Conservation (phyloP, 441 rosid species). For the Pelargonium fulgidum region DNA sequence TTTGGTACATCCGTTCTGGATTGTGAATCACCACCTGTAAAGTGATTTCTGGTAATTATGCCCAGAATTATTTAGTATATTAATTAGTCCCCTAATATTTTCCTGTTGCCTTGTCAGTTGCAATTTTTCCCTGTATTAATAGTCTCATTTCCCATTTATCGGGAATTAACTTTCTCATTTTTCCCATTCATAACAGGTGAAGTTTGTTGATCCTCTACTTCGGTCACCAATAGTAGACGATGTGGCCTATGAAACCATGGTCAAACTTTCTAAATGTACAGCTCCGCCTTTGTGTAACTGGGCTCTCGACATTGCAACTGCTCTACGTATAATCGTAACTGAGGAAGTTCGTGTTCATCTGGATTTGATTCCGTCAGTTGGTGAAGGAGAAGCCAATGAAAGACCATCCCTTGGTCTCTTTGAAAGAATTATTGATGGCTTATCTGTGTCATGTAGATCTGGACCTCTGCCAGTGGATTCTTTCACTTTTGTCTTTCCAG, state of each 20-base stretch:
- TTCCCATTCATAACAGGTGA: conserved; percentile 47
- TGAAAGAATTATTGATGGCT: conserved; percentile 69
- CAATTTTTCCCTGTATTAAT: conserved; percentile 7
- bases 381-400: conserved; percentile 46
- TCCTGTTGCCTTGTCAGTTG: conserved; percentile 1
- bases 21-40: too few relatives aligned
- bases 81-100: not conserved
- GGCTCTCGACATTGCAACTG: conserved; percentile 96
- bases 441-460: conserved; percentile 75
- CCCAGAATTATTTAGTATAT: too few relatives aligned
- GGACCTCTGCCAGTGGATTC: conserved; percentile 97
- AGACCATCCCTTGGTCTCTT: conserved; percentile 58
- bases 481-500: conserved; percentile 89
- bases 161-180: conserved; percentile 13
- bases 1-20: too few relatives aligned
- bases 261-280: conserved; percentile 80
- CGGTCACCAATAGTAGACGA: conserved; percentile 76
- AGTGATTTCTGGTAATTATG: not conserved
- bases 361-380: conserved; percentile 44
- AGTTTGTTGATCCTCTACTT: conserved; percentile 78
- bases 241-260: conserved; percentile 76
- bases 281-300: conserved; percentile 84
- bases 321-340: conserved; percentile 64
- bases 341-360: conserved; percentile 50
- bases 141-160: not conserved